phyloP scores from a whole-genome alignment of 1,139 yeast species.

The Kazachstania sp. region DNA sequence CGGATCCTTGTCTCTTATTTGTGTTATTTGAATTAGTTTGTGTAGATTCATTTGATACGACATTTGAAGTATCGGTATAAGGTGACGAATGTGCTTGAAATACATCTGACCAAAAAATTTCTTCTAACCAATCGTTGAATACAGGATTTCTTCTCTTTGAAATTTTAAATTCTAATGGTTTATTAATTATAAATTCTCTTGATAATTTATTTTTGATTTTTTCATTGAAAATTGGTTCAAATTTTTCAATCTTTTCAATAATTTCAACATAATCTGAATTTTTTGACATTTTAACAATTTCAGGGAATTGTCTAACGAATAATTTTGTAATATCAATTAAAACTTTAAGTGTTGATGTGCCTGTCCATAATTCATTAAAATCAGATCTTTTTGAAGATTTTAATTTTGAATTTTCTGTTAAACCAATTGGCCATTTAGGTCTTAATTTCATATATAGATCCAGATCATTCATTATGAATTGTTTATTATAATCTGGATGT shows the following conservation, averaged over 20 bases:
- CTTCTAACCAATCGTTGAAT: conserved; percentile 71
- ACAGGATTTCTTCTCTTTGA: conserved; percentile 14
- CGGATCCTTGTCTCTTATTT: background rate
- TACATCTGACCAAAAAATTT: conserved; percentile 58
- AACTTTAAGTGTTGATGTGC: conserved; percentile 42
- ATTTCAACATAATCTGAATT: conserved; percentile 29
- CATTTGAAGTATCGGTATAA: conserved; percentile 1
- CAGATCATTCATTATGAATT: conserved; percentile 11
- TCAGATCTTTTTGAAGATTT: conserved; percentile 48
- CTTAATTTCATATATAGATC: conserved; percentile 21
- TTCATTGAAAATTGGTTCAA: conserved; percentile 10
- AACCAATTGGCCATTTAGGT: conserved; percentile 46
- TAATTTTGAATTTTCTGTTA: conserved; percentile 52
- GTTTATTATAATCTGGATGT: conserved; percentile 16
- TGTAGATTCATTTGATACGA: background rate
- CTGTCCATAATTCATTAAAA: conserved; percentile 51
- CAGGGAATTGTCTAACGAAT: conserved; percentile 35
- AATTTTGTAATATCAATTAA: conserved; percentile 39
- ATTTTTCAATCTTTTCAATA: conserved; percentile 14
- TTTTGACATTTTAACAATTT: conserved; percentile 26
- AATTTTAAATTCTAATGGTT: conserved; percentile 2
- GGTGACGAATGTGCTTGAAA: conserved; percentile 35
- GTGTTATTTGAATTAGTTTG: background rate
- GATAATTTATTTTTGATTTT: conserved; percentile 10
- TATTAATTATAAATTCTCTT: background rate